Evolutionary conservation across 345 rosid species (phyloP).

Genomic region (Eucalyptus grandis): DNA sequence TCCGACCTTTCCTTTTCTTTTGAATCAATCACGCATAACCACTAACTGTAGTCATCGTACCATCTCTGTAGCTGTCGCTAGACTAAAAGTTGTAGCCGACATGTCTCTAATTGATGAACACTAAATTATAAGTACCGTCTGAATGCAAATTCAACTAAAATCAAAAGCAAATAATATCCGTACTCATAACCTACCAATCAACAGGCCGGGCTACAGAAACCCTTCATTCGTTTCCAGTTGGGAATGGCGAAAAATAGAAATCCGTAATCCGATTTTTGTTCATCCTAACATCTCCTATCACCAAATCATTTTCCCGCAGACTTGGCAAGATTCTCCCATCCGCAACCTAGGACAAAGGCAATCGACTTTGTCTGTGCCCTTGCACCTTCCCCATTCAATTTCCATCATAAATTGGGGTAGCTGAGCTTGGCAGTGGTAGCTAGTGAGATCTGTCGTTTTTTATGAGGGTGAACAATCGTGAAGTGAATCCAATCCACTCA

Average conservation of each 20-base stretch:
- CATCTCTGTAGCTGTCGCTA: background rate
- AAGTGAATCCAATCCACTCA: background rate
- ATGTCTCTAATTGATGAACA: background rate
- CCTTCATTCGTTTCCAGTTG: background rate
- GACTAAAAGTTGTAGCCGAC: background rate
- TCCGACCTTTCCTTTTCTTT: background rate
- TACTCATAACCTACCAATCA: background rate
- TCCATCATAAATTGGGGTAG: background rate
- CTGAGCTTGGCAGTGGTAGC: background rate
- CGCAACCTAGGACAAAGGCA: background rate
- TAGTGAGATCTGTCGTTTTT: background rate
- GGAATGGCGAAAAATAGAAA: background rate
- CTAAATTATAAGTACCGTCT: rapidly evolving
- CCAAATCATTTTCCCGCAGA: background rate
- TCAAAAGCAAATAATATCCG: background rate
- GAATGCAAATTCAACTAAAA: background rate
- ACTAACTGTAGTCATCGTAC: background rate
- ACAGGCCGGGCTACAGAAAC: background rate
- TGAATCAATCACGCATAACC: background rate
- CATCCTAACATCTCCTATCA: background rate
- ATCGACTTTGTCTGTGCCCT: background rate
- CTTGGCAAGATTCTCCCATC: background rate
- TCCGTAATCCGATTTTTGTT: background rate
- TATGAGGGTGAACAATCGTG: background rate
- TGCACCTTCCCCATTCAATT: background rate